These are phyloP conservation scores for Penicillium paradoxum DNA, from an alignment of 495 filamentous ascomycete species.

Conservation along the genomic window DNA sequence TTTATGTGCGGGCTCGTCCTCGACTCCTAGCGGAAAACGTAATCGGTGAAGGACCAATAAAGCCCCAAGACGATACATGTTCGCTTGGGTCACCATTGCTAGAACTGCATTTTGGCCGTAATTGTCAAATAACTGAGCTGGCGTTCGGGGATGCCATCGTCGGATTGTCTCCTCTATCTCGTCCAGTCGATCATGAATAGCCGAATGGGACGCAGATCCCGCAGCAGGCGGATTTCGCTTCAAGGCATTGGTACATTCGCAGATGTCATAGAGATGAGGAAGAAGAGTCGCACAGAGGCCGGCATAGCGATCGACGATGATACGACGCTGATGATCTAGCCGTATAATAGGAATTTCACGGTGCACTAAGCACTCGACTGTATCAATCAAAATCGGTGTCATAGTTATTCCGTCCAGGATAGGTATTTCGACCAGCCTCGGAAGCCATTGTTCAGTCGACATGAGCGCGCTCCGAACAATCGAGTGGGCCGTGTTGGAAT, in stretches of 20 bases:
- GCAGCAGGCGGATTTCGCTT: slow-evolving; percentile 7
- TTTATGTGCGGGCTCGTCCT: slow-evolving; percentile 15
- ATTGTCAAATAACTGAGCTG: slow-evolving; percentile 11
- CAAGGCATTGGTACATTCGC: slow-evolving; percentile 23
- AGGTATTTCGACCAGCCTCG: slow-evolving; percentile 17
- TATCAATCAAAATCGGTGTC: slow-evolving; percentile 29
- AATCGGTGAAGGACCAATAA: slow-evolving; percentile 32
- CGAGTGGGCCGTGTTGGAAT: slow-evolving; percentile 23
- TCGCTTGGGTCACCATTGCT: slow-evolving; percentile 30
- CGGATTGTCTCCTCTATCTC: slow-evolving; percentile 20
- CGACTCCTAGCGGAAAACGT: slow-evolving; percentile 26
- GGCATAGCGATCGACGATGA: slow-evolving; percentile 30
- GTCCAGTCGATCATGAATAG: slow-evolving; percentile 16
- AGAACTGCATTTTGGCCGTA: slow-evolving; percentile 23
- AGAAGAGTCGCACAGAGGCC: slow-evolving; percentile 30
- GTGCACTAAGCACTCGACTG: slow-evolving; percentile 27
- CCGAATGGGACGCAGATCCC: slow-evolving; percentile 4
- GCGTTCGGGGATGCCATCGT: slow-evolving; percentile 21
- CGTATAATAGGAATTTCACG: slow-evolving; percentile 33
- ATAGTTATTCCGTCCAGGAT: slow-evolving; percentile 30
- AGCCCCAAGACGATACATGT: slow-evolving; percentile 26
- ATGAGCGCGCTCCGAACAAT: slow-evolving; percentile 26
- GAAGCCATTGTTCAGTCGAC: slow-evolving; percentile 27
- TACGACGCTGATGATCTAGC: slow-evolving; percentile 15
- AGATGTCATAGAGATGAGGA: slow-evolving; percentile 29